Evolutionary conservation across 78 protist species (phyloP).

Genomic region (Chrysochromulina parva): DNA sequence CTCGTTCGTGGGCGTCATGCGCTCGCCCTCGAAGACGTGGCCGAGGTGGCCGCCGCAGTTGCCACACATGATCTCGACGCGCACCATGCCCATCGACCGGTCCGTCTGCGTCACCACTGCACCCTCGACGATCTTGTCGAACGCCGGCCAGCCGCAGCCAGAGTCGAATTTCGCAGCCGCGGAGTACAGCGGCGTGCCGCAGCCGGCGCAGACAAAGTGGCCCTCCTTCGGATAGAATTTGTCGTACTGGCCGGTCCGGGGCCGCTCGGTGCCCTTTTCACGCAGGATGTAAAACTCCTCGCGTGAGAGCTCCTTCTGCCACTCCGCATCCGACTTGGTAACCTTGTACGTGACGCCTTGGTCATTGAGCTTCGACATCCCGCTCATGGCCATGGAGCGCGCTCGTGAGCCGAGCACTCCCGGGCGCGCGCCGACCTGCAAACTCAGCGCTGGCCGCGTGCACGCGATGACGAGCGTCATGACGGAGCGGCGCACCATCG

Average conservation of each 20-base stretch:
- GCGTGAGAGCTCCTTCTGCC: too few relatives aligned
- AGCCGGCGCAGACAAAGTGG: constrained; percentile 57
- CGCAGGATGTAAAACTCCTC: too few relatives aligned
- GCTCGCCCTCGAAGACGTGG: constrained; percentile 84
- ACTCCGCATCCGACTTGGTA: too few relatives aligned
- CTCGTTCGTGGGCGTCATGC: constrained; percentile 67
- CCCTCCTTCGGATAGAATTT: constrained; percentile 37
- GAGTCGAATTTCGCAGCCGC: constrained; percentile 57
- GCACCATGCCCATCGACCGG: constrained; percentile 60
- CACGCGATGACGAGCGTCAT: too few relatives aligned
- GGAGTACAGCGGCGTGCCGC: constrained; percentile 61
- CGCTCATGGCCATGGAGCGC: too few relatives aligned
- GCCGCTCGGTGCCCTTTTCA: constrained; percentile 41
- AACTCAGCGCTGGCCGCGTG: too few relatives aligned
- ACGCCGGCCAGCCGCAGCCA: constrained; percentile 90
- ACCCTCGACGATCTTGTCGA: constrained; percentile 64
- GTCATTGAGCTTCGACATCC: too few relatives aligned
- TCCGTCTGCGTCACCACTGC: constrained; percentile 63
- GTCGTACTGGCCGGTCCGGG: constrained; percentile 35
- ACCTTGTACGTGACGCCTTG: too few relatives aligned
- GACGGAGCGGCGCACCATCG: too few relatives aligned
- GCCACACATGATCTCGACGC: constrained; percentile 78
- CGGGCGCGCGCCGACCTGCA: too few relatives aligned
- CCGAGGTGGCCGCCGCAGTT: constrained; percentile 85
- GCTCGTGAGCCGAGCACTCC: too few relatives aligned